phyloP scores from a whole-genome alignment of 2,329 filamentous ascomycete genomes.

The Cladophialophora immunda region DNA sequence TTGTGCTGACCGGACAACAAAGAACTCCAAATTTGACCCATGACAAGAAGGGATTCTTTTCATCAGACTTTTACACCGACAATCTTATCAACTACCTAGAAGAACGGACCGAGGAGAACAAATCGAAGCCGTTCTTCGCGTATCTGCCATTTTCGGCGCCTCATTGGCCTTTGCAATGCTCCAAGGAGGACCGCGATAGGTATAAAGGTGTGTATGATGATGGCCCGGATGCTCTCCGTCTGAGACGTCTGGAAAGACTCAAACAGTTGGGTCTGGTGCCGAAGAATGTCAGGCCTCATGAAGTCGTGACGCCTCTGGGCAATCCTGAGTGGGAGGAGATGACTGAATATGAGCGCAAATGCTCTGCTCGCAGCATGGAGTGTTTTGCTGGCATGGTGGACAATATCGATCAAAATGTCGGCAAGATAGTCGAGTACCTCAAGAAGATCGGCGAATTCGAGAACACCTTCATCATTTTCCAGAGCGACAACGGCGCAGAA shows the following conservation, averaged over 20 bases:
- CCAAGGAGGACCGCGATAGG: constrained; percentile 54
- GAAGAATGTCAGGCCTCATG: constrained; percentile 52
- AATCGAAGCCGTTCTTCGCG: constrained; percentile 57
- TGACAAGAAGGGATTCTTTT: constrained; percentile 60
- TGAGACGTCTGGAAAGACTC: constrained; percentile 54
- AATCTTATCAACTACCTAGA: constrained; percentile 62
- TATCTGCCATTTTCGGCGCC: constrained; percentile 60
- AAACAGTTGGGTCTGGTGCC: constrained; percentile 55
- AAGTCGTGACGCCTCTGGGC: constrained; percentile 49
- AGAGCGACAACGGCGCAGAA: constrained; percentile 60
- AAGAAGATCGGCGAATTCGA: constrained; percentile 56
- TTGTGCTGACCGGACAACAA: neutral
- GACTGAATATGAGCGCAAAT: constrained; percentile 47
- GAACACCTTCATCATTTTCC: constrained; percentile 59
- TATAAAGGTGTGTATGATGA: constrained; percentile 61
- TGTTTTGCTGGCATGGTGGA: constrained; percentile 61
- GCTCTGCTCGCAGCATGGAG: constrained; percentile 57
- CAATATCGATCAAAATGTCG: constrained; percentile 55
- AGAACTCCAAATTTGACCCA: constrained; percentile 36
- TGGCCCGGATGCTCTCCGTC: constrained; percentile 57
- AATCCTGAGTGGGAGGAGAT: constrained; percentile 51
- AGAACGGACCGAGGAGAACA: constrained; percentile 53
- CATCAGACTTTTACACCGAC: constrained; percentile 61
- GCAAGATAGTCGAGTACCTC: constrained; percentile 55
- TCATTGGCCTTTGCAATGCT: constrained; percentile 62